Evolutionary conservation across 805 yeast genomes (phyloP).

Genomic region (Kurtzmaniella cleridarum): DNA sequence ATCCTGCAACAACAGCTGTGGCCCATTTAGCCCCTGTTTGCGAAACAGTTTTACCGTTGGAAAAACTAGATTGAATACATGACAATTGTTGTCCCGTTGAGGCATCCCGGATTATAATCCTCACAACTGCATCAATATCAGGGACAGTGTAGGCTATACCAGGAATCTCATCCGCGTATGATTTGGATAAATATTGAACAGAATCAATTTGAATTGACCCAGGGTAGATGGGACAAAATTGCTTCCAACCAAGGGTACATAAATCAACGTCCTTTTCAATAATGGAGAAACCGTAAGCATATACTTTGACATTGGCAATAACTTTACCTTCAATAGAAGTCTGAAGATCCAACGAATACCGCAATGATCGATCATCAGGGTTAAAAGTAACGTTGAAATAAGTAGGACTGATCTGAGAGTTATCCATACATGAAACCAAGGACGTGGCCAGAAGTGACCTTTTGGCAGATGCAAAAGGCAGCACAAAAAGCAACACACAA

Average conservation of each 20-base stretch:
- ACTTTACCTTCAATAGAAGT: conserved; percentile 66
- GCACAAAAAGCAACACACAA: not conserved
- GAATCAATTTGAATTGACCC: conserved; percentile 77
- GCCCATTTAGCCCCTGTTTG: conserved; percentile 89
- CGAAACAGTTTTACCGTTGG: conserved; percentile 75
- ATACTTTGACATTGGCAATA: conserved; percentile 64
- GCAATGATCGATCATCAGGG: conserved; percentile 64
- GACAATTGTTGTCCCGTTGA: conserved; percentile 46
- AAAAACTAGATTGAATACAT: conserved; percentile 69
- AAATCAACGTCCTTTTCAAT: conserved; percentile 54
- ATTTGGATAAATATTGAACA: conserved; percentile 48
- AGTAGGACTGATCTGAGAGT: conserved; percentile 66
- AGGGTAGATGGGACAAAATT: conserved; percentile 84
- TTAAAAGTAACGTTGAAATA: conserved; percentile 70
- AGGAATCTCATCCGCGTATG: conserved; percentile 58
- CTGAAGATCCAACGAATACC: conserved; percentile 63
- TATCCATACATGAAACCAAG: conserved; percentile 79
- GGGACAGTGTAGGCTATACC: conserved; percentile 84
- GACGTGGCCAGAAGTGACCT: conserved; percentile 55
- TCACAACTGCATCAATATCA: conserved; percentile 75
- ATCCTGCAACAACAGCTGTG: conserved; percentile 83
- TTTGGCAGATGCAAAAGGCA: conserved; percentile 3
- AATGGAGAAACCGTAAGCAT: conserved; percentile 80
- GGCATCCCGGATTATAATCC: conserved; percentile 43
- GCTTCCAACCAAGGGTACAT: conserved; percentile 70